Evolutionary conservation across 495 filamentous ascomycete genomes (phyloP).

Genomic region (Penicillium silybi): DNA sequence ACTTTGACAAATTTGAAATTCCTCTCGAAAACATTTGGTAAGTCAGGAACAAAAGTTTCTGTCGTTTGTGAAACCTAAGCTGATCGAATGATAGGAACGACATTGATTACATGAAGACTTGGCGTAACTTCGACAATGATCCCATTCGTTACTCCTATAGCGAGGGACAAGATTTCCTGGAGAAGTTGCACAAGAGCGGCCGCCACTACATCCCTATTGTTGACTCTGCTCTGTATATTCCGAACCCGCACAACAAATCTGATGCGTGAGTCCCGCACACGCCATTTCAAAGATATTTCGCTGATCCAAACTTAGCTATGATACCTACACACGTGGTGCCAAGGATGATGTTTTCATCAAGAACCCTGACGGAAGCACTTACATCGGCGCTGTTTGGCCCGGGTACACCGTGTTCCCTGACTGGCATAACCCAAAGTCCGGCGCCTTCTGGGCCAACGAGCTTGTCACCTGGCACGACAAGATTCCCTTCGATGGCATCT

Average conservation of each 20-base stretch:
- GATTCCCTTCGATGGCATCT: constrained; percentile 55
- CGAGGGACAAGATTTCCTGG: constrained; percentile 58
- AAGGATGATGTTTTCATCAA: constrained; percentile 58
- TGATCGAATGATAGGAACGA: constrained; percentile 39
- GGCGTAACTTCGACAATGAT: constrained; percentile 59
- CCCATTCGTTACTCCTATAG: constrained; percentile 42
- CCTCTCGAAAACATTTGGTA: constrained; percentile 68
- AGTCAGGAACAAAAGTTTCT: not conserved
- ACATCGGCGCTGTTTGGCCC: constrained; percentile 64
- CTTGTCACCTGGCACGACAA: constrained; percentile 57
- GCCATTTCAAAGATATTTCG: not conserved
- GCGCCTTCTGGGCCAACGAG: constrained; percentile 70
- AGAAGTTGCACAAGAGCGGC: constrained; percentile 57
- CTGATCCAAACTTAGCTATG: constrained; percentile 40
- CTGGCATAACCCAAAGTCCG: constrained; percentile 54
- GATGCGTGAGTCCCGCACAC: constrained; percentile 51
- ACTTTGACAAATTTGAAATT: constrained; percentile 56
- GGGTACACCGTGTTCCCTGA: constrained; percentile 64
- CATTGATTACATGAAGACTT: constrained; percentile 57
- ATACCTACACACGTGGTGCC: constrained; percentile 64
- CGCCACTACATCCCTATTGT: constrained; percentile 82
- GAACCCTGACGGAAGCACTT: constrained; percentile 57
- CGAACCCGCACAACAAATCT: constrained; percentile 64
- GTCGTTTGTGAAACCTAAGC: not conserved
- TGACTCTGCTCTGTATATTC: constrained; percentile 77